A percentile compares a stretch with the other conserved stretches of the same genome.
phyloP scores from a whole-genome alignment of 345 rosid species.

The Dipteronia sinensis region DNA sequence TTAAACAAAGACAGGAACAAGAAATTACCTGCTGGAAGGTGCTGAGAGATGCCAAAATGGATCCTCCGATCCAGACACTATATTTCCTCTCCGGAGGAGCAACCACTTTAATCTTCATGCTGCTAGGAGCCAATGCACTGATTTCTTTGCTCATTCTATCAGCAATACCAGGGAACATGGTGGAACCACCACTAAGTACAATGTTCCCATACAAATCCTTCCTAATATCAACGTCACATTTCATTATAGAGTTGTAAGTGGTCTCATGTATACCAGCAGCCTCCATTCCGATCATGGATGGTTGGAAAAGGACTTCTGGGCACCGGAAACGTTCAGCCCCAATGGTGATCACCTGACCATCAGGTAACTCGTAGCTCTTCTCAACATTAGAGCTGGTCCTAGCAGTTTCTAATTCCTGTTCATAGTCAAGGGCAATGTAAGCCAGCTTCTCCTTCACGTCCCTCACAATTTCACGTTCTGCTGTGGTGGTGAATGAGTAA shows the following conservation, averaged over 20 bases:
- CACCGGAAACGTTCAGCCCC: slow-evolving; percentile 69
- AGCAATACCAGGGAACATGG: slow-evolving; percentile 71
- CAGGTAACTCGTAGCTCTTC: slow-evolving; percentile 71
- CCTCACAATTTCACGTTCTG: slow-evolving; percentile 72
- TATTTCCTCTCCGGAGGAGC: slow-evolving; percentile 82
- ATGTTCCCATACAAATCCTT: slow-evolving; percentile 74
- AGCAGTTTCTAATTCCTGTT: slow-evolving; percentile 64
- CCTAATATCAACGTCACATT: slow-evolving; percentile 71
- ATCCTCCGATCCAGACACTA: slow-evolving; percentile 77
- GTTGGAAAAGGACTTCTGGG: slow-evolving; percentile 72
- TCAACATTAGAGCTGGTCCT: slow-evolving; percentile 64
- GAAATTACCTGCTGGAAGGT: slow-evolving; percentile 65
- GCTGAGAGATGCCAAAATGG: slow-evolving; percentile 74
- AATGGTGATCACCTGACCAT: slow-evolving; percentile 72
- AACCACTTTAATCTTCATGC: too few relatives aligned
- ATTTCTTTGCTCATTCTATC: slow-evolving; percentile 82
- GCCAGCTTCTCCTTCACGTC: slow-evolving; percentile 74
- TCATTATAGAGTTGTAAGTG: slow-evolving; percentile 73
- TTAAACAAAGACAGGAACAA: not conserved
- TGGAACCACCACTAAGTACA: slow-evolving; percentile 73
- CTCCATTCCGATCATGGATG: slow-evolving; percentile 73
- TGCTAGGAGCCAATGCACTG: slow-evolving; percentile 61
- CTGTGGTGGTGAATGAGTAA: slow-evolving; percentile 77
- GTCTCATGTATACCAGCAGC: slow-evolving; percentile 72
- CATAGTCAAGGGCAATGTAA: slow-evolving; percentile 67